Base-by-base conservation (phyloP, 352 stramenopile genomes). In the Thraustochytrium sp. region DNA sequence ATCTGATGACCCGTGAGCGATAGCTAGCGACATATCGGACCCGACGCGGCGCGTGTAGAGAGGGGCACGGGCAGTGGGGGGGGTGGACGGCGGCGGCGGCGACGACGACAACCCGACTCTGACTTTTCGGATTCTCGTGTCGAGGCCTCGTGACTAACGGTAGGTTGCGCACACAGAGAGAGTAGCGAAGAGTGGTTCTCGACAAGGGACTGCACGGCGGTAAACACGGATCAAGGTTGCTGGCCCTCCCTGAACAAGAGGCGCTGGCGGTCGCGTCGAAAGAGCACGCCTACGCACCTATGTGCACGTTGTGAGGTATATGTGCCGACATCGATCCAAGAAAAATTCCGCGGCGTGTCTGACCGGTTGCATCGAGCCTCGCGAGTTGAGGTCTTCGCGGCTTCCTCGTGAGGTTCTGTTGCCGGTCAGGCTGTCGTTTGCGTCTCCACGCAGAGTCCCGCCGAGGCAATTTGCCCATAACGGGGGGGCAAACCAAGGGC, bases 281-380 rank as follows among this genome's bases (percentile, higher is more conserved):
- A n/a, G 16, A 72, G 59, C 59, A 72, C 59, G 59, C 59, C 59
- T 72, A 72, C 59, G 42, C 46, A n/a, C n/a, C n/a, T n/a, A n/a
- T n/a, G n/a, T n/a, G n/a, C n/a, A n/a, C 46, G 42, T 72, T n/a
- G 59, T 72, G 59, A 72, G 59, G 59, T 72, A 44, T 29, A 72
- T 72, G 59, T 72, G 59, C 26, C 26, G 59, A 72, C 59, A 72
- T 13, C 42, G 59, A 49, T 72, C 59, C 59, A 72, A 72, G 16
- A 72, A 21, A 44, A 72, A 72, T 72, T 44, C 26, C 46, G 59
- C 59, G 59, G 26, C 8, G 42, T 21, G 9, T 72, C 40, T 72
- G 13, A 59, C 23, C 21, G 13, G 4, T 44, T n/a, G n/a, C n/a
- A 72, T 72, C 26, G 59, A 72, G 59, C 18, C 59, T 9, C 0